A percentile compares a stretch with the other conserved stretches of the same genome.
phyloP scores from a whole-genome alignment of 768 basidiomycete species.

The Leccinum variicolor region DNA sequence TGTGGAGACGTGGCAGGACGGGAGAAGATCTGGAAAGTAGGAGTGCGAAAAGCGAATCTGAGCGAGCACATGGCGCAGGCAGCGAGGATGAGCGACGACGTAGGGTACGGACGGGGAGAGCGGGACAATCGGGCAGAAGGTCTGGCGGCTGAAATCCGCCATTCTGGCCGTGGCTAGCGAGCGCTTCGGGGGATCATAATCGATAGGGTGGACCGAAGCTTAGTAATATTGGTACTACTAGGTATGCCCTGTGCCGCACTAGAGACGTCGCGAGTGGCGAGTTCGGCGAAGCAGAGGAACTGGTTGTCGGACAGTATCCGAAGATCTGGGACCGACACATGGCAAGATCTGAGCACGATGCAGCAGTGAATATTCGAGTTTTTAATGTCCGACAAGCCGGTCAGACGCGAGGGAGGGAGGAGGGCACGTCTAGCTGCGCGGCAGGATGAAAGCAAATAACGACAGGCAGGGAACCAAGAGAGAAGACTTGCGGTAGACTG shows the following conservation, averaged over 20 bases:
- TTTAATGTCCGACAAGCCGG: slow-evolving; percentile 24
- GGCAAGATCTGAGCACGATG: slow-evolving; percentile 16
- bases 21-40: slow-evolving; percentile 24
- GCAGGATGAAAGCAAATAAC: background rate
- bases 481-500: slow-evolving; percentile 8
- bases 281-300: slow-evolving; percentile 8
- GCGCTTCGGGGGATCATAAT: slow-evolving; percentile 21
- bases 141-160: slow-evolving; percentile 13
- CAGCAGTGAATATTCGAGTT: slow-evolving; percentile 9
- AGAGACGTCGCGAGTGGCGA: slow-evolving; percentile 9
- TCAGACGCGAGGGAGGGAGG: background rate
- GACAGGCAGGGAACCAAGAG: background rate
- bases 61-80: slow-evolving; percentile 26
- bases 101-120: slow-evolving; percentile 2
- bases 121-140: slow-evolving; percentile 13
- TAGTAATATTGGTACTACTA: slow-evolving; percentile 1
- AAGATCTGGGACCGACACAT: slow-evolving; percentile 15
- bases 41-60: slow-evolving; percentile 25
- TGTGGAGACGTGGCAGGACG: slow-evolving; percentile 22
- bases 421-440: background rate
- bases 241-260: slow-evolving; percentile 22
- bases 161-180: slow-evolving; percentile 16
- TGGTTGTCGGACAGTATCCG: slow-evolving; percentile 8
- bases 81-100: slow-evolving; percentile 14
- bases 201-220: slow-evolving; percentile 8